These are phyloP conservation scores for Elasticomyces elasticus DNA, from an alignment of 495 filamentous ascomycete species.

Conservation along the genomic window DNA sequence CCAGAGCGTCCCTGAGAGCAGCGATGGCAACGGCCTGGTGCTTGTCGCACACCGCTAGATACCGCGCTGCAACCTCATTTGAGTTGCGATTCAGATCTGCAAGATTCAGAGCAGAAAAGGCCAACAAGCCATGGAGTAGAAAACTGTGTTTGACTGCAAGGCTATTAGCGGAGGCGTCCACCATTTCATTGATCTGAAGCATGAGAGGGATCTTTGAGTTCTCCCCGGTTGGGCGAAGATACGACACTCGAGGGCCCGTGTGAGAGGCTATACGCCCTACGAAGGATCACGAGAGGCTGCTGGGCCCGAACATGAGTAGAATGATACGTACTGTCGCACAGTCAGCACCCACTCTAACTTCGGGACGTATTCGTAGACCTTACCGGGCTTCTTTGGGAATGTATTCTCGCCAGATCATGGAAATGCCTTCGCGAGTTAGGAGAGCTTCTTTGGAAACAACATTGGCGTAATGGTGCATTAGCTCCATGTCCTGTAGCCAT, in stretches of 20 bases:
- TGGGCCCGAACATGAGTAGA: too few species aligned
- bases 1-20: constrained; percentile 8
- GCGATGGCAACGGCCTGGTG: constrained; percentile 15
- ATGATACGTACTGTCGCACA: too few species aligned
- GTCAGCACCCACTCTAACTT: too few species aligned
- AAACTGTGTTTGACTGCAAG: constrained; percentile 8
- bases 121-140: constrained; percentile 20
- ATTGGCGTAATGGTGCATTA: constrained; percentile 17
- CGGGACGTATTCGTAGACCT: too few species aligned
- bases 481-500: constrained; percentile 19
- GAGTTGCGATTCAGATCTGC: neutral
- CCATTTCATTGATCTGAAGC: too few species aligned
- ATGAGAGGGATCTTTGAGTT: too few species aligned
- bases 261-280: too few species aligned
- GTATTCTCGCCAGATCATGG: constrained; percentile 1
- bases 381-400: constrained; percentile 13
- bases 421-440: neutral
- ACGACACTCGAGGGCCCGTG: too few species aligned
- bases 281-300: too few species aligned
- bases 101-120: constrained; percentile 17
- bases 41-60: constrained; percentile 9
- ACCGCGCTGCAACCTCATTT: neutral
- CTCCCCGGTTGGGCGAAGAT: too few species aligned
- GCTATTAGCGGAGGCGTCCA: too few species aligned
- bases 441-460: neutral